Evolutionary conservation across 1,139 yeast genomes (phyloP).

Genomic region (Saccharomycopsis phalli): DNA sequence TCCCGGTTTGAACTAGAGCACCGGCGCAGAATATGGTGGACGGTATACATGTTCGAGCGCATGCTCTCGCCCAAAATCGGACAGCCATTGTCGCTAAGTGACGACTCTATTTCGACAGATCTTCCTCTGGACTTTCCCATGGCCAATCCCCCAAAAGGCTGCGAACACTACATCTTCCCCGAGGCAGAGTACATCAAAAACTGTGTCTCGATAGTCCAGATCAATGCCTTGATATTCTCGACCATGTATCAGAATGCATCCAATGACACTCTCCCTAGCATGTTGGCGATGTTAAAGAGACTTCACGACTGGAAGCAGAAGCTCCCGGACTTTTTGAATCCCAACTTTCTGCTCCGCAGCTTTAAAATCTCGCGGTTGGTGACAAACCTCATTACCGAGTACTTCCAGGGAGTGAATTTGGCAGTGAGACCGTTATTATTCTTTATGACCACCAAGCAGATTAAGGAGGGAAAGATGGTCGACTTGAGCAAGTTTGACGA

Average conservation of each 20-base stretch:
- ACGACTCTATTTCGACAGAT: constrained; percentile 69
- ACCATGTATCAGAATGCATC: constrained; percentile 68
- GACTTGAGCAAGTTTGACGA: constrained; percentile 63
- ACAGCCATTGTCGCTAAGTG: constrained; percentile 67
- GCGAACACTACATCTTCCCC: constrained; percentile 67
- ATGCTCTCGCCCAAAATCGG: constrained; percentile 85
- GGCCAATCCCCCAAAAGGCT: constrained; percentile 45
- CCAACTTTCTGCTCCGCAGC: constrained; percentile 45
- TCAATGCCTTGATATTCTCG: constrained; percentile 65
- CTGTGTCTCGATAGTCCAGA: constrained; percentile 74
- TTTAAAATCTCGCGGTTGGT: constrained; percentile 57
- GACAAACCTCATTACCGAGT: constrained; percentile 77
- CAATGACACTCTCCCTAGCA: constrained; percentile 63
- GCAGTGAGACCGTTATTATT: constrained; percentile 75
- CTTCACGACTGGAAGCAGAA: constrained; percentile 63
- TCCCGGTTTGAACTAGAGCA: constrained; percentile 68
- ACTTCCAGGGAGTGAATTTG: constrained; percentile 75
- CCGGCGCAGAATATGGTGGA: constrained; percentile 83
- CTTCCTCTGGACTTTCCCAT: constrained; percentile 66
- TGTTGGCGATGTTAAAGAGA: constrained; percentile 61
- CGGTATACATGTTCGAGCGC: constrained; percentile 81
- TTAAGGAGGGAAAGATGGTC: constrained; percentile 48
- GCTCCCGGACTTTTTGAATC: constrained; percentile 54
- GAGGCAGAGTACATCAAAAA: constrained; percentile 72
- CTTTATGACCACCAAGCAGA: constrained; percentile 68